These are phyloP conservation scores for Neurospora sp. DNA, from an alignment of 495 filamentous ascomycete species.

Conservation along the genomic window DNA sequence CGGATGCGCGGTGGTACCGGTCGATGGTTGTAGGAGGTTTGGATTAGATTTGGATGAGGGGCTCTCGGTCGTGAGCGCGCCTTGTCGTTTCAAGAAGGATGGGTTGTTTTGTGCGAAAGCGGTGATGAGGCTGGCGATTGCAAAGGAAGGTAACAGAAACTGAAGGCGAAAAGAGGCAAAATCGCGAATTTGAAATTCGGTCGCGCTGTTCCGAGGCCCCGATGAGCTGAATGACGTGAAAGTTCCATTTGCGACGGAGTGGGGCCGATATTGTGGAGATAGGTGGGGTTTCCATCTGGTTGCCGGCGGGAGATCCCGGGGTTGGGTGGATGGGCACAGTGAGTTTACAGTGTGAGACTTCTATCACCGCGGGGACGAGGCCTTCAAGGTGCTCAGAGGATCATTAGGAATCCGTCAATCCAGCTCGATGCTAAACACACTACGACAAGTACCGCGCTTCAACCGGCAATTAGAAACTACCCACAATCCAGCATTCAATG, in stretches of 20 bases:
- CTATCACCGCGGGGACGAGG: neutral
- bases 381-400: neutral
- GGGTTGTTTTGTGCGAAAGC: too few species aligned
- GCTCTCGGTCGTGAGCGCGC: too few species aligned
- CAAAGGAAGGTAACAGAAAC: neutral
- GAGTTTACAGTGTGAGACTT: neutral
- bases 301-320: neutral
- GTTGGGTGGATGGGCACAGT: neutral
- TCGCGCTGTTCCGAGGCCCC: neutral
- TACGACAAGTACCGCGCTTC: neutral
- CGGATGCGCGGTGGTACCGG: too few species aligned
- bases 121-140: neutral
- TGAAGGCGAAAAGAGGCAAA: neutral
- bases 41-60: too few species aligned
- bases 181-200: neutral
- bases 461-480: neutral
- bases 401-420: too few species aligned
- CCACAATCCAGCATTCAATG: neutral
- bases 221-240: neutral
- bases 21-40: too few species aligned
- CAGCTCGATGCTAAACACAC: neutral
- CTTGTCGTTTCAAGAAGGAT: too few species aligned
- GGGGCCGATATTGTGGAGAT: neutral
- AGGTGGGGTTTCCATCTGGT: neutral
- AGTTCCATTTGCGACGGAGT: neutral